These are phyloP conservation scores for Tardiomyces digboiensis DNA, from an alignment of 1,139 yeast genomes.

Conservation along the genomic window DNA sequence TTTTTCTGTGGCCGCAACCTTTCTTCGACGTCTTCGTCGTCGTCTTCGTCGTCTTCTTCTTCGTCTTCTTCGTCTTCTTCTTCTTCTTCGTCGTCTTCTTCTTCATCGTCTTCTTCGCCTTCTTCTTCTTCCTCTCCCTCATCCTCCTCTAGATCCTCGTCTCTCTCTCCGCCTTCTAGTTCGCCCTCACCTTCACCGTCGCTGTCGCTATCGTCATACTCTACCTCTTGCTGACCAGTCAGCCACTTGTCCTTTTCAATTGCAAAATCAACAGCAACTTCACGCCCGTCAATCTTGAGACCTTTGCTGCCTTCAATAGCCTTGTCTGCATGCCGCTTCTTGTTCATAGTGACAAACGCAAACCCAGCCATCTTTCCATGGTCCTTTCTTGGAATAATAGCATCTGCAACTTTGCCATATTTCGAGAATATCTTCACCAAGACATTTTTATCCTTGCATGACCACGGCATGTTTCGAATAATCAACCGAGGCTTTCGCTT, in stretches of 20 bases:
- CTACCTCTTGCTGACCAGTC: constrained; percentile 30
- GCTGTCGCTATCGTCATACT: constrained; percentile 22
- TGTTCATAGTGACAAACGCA: constrained; percentile 90
- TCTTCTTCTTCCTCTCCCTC: constrained; percentile 14
- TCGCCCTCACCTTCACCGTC: constrained; percentile 28
- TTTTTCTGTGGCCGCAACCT: constrained; percentile 24
- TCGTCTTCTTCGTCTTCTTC: constrained; percentile 21
- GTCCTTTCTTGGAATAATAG: constrained; percentile 76
- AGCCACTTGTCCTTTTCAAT: constrained; percentile 82
- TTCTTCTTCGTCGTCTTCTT: constrained; percentile 18
- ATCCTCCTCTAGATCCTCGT: constrained; percentile 13
- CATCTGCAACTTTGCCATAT: constrained; percentile 85
- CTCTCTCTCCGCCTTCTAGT: constrained; percentile 15
- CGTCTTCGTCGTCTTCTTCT: constrained; percentile 25
- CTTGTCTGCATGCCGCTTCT: constrained; percentile 62
- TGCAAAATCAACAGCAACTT: constrained; percentile 92
- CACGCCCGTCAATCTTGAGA: constrained; percentile 79
- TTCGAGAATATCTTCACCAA: constrained; percentile 61
- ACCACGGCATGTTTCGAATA: constrained; percentile 93
- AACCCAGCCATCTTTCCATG: constrained; percentile 93
- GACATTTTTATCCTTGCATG: constrained; percentile 68
- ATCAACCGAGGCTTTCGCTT: constrained; percentile 79
- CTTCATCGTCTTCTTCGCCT: constrained; percentile 18
- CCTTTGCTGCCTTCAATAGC: constrained; percentile 72
- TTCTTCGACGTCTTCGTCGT: constrained; percentile 26